A percentile compares a stretch with the other conserved stretches of the same genome.
These are phyloP conservation scores for Pseudoperonospora humuli DNA, from an alignment of 352 stramenopile genomes.

Conservation along the genomic window DNA sequence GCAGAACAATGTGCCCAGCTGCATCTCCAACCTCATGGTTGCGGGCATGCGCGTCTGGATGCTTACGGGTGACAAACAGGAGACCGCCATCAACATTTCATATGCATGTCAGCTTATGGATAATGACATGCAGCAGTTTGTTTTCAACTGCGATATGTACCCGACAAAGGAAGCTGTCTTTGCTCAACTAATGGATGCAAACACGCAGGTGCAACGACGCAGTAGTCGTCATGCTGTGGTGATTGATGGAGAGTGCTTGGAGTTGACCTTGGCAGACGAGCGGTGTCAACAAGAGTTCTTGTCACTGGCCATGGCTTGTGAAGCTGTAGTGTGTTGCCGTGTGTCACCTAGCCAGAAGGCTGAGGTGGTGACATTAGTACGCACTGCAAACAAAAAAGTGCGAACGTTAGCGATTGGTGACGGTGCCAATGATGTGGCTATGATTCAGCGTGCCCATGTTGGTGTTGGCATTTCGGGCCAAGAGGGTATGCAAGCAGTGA, in stretches of 20 bases:
- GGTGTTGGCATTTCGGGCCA: constrained; percentile 88
- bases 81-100: constrained; percentile 93
- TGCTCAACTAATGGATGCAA: constrained; percentile 26
- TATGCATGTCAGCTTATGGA: constrained; percentile 85
- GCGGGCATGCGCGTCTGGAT: constrained; percentile 91
- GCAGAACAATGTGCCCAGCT: constrained; percentile 81
- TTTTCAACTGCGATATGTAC: constrained; percentile 59
- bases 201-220: constrained; percentile 17
- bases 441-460: constrained; percentile 89
- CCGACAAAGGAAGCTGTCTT: constrained; percentile 42
- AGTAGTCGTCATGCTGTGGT: constrained; percentile 46
- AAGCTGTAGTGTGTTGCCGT: constrained; percentile 75
- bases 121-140: constrained; percentile 77
- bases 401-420: constrained; percentile 88
- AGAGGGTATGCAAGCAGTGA: constrained; percentile 94
- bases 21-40: constrained; percentile 78
- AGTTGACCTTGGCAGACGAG: constrained; percentile 48
- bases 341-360: constrained; percentile 81
- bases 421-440: constrained; percentile 92
- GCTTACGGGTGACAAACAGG: constrained; percentile 91
- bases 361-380: constrained; percentile 64
- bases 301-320: constrained; percentile 54
- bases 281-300: constrained; percentile 55
- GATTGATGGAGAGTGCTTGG: constrained; percentile 63
- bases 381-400: constrained; percentile 34